These are phyloP conservation scores for Penicillium mononematosum DNA, from an alignment of 495 filamentous ascomycete species.

Conservation along the genomic window DNA sequence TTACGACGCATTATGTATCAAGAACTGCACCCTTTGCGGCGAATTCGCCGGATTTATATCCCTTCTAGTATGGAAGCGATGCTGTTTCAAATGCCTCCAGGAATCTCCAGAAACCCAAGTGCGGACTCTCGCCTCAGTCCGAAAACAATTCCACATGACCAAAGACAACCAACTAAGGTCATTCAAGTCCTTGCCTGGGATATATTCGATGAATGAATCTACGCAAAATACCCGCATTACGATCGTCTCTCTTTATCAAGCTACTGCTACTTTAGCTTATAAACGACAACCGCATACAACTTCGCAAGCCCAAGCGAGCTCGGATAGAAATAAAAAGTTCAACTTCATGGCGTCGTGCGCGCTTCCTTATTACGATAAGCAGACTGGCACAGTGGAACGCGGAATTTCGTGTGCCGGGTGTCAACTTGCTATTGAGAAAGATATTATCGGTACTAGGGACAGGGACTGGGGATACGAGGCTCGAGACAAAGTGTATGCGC, in stretches of 20 bases:
- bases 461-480: constrained; percentile 26
- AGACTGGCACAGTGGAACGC: constrained; percentile 32
- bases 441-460: constrained; percentile 27
- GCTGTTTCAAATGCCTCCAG: constrained; percentile 36
- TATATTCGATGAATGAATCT: constrained; percentile 32
- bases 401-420: constrained; percentile 43
- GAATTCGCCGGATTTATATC: constrained; percentile 38
- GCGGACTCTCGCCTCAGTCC: constrained; percentile 28
- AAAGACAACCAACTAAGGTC: constrained; percentile 23
- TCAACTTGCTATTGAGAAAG: constrained; percentile 38
- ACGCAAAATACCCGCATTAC: constrained; percentile 27
- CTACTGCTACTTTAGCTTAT: constrained; percentile 27
- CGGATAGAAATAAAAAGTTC: constrained; percentile 29
- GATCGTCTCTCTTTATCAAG: constrained; percentile 36
- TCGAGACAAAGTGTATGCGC: constrained; percentile 28
- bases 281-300: constrained; percentile 21
- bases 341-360: constrained; percentile 39
- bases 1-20: constrained; percentile 35
- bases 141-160: constrained; percentile 32
- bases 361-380: constrained; percentile 41
- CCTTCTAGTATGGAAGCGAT: constrained; percentile 36
- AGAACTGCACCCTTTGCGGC: constrained; percentile 33
- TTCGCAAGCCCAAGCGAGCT: constrained; percentile 18
- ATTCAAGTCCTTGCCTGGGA: constrained; percentile 38
- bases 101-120: constrained; percentile 28